phyloP scores from a whole-genome alignment of 805 yeast genomes.

The Metschnikowia noctiluminum region DNA sequence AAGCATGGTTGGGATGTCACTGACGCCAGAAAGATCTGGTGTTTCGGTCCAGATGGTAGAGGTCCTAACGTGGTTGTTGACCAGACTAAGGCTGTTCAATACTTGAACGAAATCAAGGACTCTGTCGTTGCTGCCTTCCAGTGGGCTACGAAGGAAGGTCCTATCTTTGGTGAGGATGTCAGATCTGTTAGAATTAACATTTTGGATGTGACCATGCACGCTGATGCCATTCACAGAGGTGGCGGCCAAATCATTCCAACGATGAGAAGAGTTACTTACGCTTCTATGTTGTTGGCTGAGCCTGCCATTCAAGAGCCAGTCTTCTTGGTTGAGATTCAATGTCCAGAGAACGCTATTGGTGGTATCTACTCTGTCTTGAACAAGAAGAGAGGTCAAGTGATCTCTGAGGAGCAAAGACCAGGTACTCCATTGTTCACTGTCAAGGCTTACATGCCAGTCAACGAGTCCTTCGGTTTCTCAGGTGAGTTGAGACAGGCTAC shows the following conservation, averaged over 20 bases:
- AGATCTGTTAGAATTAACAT: constrained; percentile 97
- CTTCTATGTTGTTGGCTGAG: constrained; percentile 95
- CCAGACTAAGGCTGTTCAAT: constrained; percentile 99
- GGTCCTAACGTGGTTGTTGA: constrained; percentile 99
- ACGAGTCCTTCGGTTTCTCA: constrained; percentile 99
- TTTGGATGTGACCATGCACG: constrained; percentile 98
- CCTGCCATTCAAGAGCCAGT: constrained; percentile 99
- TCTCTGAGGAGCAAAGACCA: constrained; percentile 99
- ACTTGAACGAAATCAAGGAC: constrained; percentile 98
- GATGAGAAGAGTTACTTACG: constrained; percentile 99
- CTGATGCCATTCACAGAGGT: constrained; percentile 99
- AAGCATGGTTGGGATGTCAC: constrained; percentile 99
- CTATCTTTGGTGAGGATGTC: constrained; percentile 92
- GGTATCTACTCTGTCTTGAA: constrained; percentile 99
- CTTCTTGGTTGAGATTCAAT: constrained; percentile 98
- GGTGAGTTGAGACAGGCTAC: constrained; percentile 99
- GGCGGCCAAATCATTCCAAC: constrained; percentile 99
- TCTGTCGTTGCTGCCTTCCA: constrained; percentile 99
- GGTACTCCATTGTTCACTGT: constrained; percentile 99
- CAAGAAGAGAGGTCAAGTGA: constrained; percentile 99
- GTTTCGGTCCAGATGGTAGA: constrained; percentile 99
- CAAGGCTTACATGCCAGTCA: constrained; percentile 99
- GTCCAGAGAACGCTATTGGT: constrained; percentile 99
- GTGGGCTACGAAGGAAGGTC: constrained; percentile 99
- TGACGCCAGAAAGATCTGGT: constrained; percentile 99